Evolutionary conservation across 441 rosid species (phyloP), one percentile per base, ranked within the genome.

Genomic region (Brassica balearica): DNA sequence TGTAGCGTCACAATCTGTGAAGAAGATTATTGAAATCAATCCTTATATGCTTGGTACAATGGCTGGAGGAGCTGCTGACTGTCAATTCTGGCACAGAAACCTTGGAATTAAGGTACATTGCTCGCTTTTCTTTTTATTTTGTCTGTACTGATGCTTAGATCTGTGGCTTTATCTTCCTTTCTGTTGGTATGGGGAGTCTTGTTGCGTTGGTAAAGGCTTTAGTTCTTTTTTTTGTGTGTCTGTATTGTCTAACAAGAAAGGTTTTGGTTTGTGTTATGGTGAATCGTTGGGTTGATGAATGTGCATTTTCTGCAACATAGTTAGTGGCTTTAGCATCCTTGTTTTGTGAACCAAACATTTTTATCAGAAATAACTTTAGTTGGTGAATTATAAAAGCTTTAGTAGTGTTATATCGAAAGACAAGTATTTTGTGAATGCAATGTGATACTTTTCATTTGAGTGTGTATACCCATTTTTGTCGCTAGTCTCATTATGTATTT

Each of bases 1-100:
- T 48, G 17, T n/a, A 51, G 56, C 56, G 0, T 51, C 56, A 5
- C 56, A 51, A 51, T 51, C 56, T 51, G 56, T 51, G 56, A 51
- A 51, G 56, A 51, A 51, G 56, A 51, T 96, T 83, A 96, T 96
- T 79, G 99, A 96, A 83, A 96, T 96, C 79, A 96, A 96, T 79
- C 99, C 98, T 14, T 88, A 96, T 74, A 96, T 96, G 99, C 97
- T 96, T 61, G 99, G 99, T 17, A 96, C 98, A 29, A 96, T 96
- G 98, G 99, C 99, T 83, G 99, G 99, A 77, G 98, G 99, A 75
- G 99, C 98, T 87, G 99, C 99, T 78, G 99, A 94, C 68, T 96
- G 99, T 82, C 99, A 96, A 84, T 96, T 96, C 85, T 95, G 99
- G 99, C 99, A 96, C 85, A 86, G 97, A 67, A 96, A 94, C 85